Conservation (phyloP, 495 filamentous ascomycete genomes). For the Parachaetomium inaequale region DNA sequence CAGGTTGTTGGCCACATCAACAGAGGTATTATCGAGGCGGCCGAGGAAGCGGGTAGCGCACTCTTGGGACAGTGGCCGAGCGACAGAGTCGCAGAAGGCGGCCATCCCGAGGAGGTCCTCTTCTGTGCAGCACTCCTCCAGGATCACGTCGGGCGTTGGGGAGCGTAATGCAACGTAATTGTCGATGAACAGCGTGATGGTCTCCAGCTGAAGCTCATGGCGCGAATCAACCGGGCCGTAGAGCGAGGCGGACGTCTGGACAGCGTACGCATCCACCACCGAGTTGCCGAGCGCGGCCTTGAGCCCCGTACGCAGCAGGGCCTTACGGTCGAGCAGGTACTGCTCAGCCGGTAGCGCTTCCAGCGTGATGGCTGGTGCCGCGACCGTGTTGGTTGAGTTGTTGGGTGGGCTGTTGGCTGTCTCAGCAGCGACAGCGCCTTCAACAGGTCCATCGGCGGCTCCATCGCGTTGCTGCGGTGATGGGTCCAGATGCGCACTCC, state of each 20-base stretch:
- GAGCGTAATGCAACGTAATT: slow-evolving; percentile 12
- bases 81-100: slow-evolving; percentile 25
- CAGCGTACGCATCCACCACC: slow-evolving; percentile 23
- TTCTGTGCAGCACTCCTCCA: slow-evolving; percentile 3
- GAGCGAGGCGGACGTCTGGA: slow-evolving; percentile 6
- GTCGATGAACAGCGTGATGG: slow-evolving; percentile 10
- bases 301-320: slow-evolving; percentile 12
- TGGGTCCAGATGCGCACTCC: neutral
- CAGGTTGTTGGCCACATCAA: neutral
- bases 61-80: slow-evolving; percentile 19
- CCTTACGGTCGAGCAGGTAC: slow-evolving; percentile 24
- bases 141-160: neutral
- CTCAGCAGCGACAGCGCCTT: neutral
- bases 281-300: slow-evolving; percentile 14
- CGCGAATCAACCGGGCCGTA: neutral
- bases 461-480: no score
- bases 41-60: slow-evolving; percentile 17
- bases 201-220: neutral
- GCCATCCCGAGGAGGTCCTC: slow-evolving; percentile 19
- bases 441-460: no score
- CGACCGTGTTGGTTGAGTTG: no score
- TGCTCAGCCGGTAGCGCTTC: slow-evolving; percentile 26
- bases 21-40: neutral
- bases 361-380: no score
- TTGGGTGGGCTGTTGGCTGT: neutral